Percentiles rank a stretch among this genome's conserved stretches.
Evolutionary conservation across 2,329 filamentous ascomycete species (phyloP).

Genomic region (Alternaria dauci): DNA sequence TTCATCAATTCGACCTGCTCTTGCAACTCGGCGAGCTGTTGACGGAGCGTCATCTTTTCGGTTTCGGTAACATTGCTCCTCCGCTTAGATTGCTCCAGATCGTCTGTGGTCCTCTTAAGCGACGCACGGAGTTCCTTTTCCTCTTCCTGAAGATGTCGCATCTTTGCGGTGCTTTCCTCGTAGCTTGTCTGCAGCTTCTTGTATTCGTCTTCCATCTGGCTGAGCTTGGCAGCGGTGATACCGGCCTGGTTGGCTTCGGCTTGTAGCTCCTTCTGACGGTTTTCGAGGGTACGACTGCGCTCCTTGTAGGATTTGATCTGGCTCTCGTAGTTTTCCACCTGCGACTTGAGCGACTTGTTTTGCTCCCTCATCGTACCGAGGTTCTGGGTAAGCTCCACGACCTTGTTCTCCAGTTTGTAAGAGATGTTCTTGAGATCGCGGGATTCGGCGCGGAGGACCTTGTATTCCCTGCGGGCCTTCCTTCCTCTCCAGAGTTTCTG

Average conservation of each 20-base stretch:
- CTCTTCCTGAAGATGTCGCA: slow-evolving; percentile 94
- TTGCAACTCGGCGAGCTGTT: slow-evolving; percentile 88
- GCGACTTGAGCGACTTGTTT: slow-evolving; percentile 86
- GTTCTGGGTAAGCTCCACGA: slow-evolving; percentile 95
- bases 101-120: slow-evolving; percentile 77
- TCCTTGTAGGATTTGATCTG: slow-evolving; percentile 97
- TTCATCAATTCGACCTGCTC: slow-evolving; percentile 91
- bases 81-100: slow-evolving; percentile 81
- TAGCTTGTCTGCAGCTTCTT: slow-evolving; percentile 87
- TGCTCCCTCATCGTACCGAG: slow-evolving; percentile 91
- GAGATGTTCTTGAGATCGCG: slow-evolving; percentile 99
- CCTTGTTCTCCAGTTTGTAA: slow-evolving; percentile 99
- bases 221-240: slow-evolving; percentile 88
- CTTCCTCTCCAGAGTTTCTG: slow-evolving; percentile 94
- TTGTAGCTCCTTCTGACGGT: slow-evolving; percentile 90
- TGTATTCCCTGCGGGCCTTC: slow-evolving; percentile 82
- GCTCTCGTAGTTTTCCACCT: slow-evolving; percentile 94
- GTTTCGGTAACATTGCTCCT: slow-evolving; percentile 79
- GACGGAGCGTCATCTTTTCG: slow-evolving; percentile 84
- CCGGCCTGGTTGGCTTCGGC: slow-evolving; percentile 97
- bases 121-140: slow-evolving; percentile 86
- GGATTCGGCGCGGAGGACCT: slow-evolving; percentile 90
- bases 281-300: slow-evolving; percentile 88
- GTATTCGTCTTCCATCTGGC: slow-evolving; percentile 96
- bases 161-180: slow-evolving; percentile 87